Evolutionary conservation across 2,329 filamentous ascomycete species (phyloP).

Genomic region (Acarospora socialis): DNA sequence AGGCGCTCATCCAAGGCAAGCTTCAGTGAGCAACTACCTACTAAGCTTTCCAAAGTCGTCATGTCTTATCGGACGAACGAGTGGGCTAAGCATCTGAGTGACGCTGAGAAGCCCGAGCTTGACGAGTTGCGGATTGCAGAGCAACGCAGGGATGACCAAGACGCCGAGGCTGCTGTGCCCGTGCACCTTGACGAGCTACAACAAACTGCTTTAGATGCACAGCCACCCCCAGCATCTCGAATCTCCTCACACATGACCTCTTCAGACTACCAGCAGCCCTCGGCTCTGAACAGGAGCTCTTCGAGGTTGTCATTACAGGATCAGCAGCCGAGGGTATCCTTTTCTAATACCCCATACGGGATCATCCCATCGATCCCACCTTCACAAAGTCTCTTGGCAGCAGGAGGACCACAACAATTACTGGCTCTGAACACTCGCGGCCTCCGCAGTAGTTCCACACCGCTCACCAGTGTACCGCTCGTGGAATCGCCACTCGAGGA

Average conservation of each 20-base stretch:
- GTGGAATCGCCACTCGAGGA: conserved; percentile 25
- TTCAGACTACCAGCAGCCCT: no score
- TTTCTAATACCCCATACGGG: no score
- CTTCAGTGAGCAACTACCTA: conserved; percentile 43
- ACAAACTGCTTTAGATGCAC: conserved; percentile 32
- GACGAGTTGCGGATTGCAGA: conserved; percentile 44
- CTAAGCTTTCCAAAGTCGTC: conserved; percentile 60
- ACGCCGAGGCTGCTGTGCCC: conserved; percentile 42
- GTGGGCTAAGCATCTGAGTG: conserved; percentile 80
- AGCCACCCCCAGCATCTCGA: conserved; percentile 6
- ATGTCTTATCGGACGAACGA: conserved; percentile 83
- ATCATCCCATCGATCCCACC: no score
- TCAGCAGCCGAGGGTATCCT: no score
- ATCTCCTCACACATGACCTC: no score
- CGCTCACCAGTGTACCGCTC: conserved; percentile 20
- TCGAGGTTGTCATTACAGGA: no score
- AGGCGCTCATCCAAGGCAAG: conserved; percentile 25
- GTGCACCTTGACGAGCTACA: conserved; percentile 51
- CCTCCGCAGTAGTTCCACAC: conserved; percentile 21
- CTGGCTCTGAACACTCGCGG: conserved; percentile 4
- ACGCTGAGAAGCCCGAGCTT: conserved; percentile 57
- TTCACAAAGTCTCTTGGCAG: no score
- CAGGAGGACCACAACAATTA: no score
- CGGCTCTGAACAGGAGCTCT: no score
- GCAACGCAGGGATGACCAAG: conserved; percentile 22